Evolutionary conservation across 495 filamentous ascomycete species (phyloP).

Genomic region (Parachaetomium inaequale): DNA sequence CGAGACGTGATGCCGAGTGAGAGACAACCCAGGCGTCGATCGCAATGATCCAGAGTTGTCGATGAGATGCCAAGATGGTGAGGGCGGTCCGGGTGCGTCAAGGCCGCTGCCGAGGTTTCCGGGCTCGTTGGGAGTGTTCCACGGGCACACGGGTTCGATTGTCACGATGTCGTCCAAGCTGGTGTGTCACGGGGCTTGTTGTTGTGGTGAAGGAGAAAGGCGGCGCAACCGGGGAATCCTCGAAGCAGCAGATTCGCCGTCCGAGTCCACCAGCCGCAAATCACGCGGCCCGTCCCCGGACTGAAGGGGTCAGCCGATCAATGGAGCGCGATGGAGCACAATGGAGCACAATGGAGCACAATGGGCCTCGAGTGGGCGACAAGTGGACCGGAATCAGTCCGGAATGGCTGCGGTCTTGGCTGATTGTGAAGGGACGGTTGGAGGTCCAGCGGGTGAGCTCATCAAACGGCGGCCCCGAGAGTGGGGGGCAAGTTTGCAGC

Average conservation of each 20-base stretch:
- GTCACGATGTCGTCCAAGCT: background rate
- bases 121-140: background rate
- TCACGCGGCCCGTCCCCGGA: conserved; percentile 7
- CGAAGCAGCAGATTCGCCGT: background rate
- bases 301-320: background rate
- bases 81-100: background rate
- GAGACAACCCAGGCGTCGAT: background rate
- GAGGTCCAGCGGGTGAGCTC: background rate
- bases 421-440: background rate
- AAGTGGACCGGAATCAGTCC: background rate
- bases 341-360: background rate
- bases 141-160: background rate
- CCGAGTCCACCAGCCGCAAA: background rate
- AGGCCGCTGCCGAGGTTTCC: background rate
- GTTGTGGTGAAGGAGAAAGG: background rate
- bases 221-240: background rate
- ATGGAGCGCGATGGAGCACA: background rate
- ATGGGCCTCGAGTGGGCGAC: background rate
- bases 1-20: background rate
- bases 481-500: conserved; percentile 4
- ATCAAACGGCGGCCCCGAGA: conserved; percentile 5
- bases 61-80: background rate
- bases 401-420: conserved; percentile 3
- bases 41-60: no score
- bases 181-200: background rate